Base-by-base conservation (phyloP, 345 rosid genomes). In the Euphorbia peplus region DNA sequence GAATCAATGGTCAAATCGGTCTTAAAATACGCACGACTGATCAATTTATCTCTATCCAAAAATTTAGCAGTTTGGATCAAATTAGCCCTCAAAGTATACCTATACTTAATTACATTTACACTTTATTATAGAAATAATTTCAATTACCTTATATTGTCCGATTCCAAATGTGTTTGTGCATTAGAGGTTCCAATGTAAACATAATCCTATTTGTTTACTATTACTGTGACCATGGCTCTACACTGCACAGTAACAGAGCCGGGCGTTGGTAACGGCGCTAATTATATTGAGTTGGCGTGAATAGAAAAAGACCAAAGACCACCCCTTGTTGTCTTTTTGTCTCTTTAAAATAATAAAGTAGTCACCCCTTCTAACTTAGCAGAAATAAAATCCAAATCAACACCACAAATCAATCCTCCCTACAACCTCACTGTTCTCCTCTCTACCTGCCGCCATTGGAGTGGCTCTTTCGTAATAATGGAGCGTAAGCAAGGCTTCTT, bases 401-500 rank as follows among this genome's bases (percentile, higher is more conserved):
- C 14, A 8, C 21, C 2, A 57, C 19, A 58, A 32, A 19, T 8
- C 63, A 59, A 32, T 24, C 42, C 16, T 28, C 48, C 14, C 59
- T 22, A 4, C 12, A 14, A 57, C 26, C 58, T 54, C 15, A 53
- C 60, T 19, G 50, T 66, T 66, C 12, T 52, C 50, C 18, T 66
- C 48, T 22, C 63, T 57, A 19, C 29, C 71, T 57, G 26, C 29
- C 71, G 71, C 64, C 71, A 19, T 25, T 42, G 29, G 4, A 69
- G 64, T 55, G 51, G 37, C 52, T 35, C 4, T 56, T 22, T 25
- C 2, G 59, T 55, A 12, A 69, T 5, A 74, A 75, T 75, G 78
- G 78, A 75, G 70, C 50, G 74, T 29, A 75, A 74, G 53, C 78
- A 74, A n/a, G 73, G 78, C 24, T 74, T 74, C 60, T 74, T 74